phyloP scores from a whole-genome alignment of 1,284 basidiomycete species.

The Microbotryum saponariae region DNA sequence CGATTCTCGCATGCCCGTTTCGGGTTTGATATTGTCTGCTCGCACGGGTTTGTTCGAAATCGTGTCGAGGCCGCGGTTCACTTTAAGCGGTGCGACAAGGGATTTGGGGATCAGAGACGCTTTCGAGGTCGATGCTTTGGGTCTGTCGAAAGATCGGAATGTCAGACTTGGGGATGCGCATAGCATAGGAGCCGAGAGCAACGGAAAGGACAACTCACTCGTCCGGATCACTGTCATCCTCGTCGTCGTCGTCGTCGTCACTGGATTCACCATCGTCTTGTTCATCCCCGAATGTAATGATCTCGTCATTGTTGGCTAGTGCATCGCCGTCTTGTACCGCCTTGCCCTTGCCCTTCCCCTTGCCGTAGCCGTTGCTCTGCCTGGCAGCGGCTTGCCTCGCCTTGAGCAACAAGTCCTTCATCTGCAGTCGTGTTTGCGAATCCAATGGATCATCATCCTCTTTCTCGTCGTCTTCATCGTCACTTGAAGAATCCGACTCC shows the following conservation, averaged over 20 bases:
- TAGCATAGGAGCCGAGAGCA: too few relatives aligned
- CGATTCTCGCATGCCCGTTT: too few relatives aligned
- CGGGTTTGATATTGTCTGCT: too few relatives aligned
- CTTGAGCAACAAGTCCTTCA: constrained; percentile 16
- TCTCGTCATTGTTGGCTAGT: constrained; percentile 22
- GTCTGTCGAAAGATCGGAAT: constrained; percentile 1
- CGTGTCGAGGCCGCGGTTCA: too few relatives aligned
- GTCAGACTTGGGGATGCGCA: too few relatives aligned
- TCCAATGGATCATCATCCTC: neutral
- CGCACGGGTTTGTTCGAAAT: too few relatives aligned
- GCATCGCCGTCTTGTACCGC: constrained; percentile 4
- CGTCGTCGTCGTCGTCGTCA: constrained; percentile 5
- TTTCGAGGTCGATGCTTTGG: constrained; percentile 12
- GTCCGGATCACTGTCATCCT: neutral
- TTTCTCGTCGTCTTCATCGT: neutral
- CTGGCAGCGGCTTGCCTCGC: constrained; percentile 16
- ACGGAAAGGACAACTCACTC: neutral
- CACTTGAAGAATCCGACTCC: neutral
- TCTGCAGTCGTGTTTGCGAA: neutral
- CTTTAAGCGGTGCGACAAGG: constrained; percentile 6
- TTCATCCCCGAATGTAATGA: constrained; percentile 21
- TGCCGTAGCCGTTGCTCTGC: neutral
- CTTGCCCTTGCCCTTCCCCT: neutral
- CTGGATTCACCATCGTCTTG: constrained; percentile 5
- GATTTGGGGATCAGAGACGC: neutral